Evolutionary conservation across 1,284 basidiomycete genomes (phyloP), one percentile per base, ranked within the genome.

Genomic region (Cutaneotrichosporon cyanovorans): DNA sequence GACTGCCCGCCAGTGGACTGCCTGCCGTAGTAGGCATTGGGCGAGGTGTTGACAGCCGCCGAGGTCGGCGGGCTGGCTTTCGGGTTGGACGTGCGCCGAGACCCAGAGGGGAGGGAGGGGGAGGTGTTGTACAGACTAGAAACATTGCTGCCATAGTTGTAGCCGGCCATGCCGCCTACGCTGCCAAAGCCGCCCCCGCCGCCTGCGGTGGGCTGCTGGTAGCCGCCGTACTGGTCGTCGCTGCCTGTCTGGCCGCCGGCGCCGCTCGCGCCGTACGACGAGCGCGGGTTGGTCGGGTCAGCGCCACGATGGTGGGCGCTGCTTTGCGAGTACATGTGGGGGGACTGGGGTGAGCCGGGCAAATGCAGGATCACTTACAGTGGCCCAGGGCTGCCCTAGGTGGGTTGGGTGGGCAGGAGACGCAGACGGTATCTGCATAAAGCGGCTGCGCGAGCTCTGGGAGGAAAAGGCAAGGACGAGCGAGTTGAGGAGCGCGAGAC

Each of bases 241-340:
- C 40, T 53, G 55, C 8, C 25, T 28, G 25, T 47, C 37, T 58
- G 55, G 16, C 53, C 42, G n/a, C 42, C 45, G n/a, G 53, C 44
- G 19, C 40, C 34, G 4, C 53, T 42, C 25, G 43, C 32, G 6
- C 53, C 45, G 35, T 56, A 48, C 39, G 60, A 66, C 4, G 62
- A 41, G 19, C 62, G 51, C 19, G 63, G 63, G 42, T 62, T 67
- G 21, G 63, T 58, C 22, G 58, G 46, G 30, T 42, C 53, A 12
- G 25, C 25, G 25, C 25, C 25, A 28, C 62, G 57, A 44, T 63
- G 65, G 23, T 55, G 53, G 25, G 45, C 41, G 23, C 37, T 53
- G 40, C 47, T 45, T 31, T 56, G 50, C 25, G 54, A 46, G 40
- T 60, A 60, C 59, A 62, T 61, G 52, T 55, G 48, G 37, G 46